Percentiles rank a stretch among this genome's conserved stretches.
Conservation (phyloP, 192 early-diverging fungal genomes). For the Backusella parvicylindrica region DNA sequence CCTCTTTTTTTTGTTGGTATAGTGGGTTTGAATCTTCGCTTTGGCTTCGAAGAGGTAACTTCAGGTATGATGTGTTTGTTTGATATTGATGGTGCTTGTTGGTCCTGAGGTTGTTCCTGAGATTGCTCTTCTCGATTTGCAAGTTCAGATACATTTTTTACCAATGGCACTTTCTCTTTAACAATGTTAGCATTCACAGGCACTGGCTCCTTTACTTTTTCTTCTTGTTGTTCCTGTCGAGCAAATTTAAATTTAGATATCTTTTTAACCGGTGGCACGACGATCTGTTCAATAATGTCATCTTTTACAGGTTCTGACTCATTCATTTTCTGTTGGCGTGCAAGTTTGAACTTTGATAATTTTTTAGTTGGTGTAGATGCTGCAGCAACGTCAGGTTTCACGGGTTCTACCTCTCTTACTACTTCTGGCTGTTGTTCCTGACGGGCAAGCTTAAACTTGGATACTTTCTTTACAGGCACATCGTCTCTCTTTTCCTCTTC, state of each 20-base stretch:
- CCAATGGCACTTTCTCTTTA: background rate
- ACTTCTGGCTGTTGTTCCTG: background rate
- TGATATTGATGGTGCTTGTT: background rate
- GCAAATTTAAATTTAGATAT: slow-evolving; percentile 6
- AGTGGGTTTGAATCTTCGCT: background rate
- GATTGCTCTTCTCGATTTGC: background rate
- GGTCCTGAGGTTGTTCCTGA: background rate
- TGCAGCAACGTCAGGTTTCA: background rate
- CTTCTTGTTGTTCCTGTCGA: background rate
- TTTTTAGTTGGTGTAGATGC: slow-evolving; percentile 18
- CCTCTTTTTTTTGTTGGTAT: background rate
- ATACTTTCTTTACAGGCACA: slow-evolving; percentile 1
- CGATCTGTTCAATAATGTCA: background rate
- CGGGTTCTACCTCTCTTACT: background rate
- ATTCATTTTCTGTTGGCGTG: background rate
- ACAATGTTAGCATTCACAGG: background rate
- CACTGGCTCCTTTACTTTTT: no score
- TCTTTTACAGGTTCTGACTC: background rate
- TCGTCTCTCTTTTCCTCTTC: background rate
- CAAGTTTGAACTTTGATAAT: slow-evolving; percentile 27
- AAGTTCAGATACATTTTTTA: background rate
- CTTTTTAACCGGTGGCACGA: background rate
- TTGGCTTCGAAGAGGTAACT: background rate
- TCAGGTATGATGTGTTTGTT: background rate
- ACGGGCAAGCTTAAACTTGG: slow-evolving; percentile 14